phyloP scores from a whole-genome alignment of 1,284 basidiomycete species.

The Cryptococcus sp. region DNA sequence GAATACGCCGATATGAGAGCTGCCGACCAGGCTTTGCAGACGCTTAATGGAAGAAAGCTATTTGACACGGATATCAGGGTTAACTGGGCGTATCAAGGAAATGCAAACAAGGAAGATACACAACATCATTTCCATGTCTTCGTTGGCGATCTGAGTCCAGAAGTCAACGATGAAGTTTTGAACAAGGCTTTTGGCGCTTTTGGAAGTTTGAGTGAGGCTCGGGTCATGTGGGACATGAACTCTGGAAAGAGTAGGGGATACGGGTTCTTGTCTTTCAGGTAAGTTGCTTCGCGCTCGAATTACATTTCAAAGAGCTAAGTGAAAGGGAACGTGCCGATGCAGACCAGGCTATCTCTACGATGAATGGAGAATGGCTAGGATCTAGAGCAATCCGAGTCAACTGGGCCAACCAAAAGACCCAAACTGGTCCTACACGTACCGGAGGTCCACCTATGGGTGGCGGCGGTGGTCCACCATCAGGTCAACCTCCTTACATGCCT shows the following conservation, averaged over 20 bases:
- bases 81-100: conserved; percentile 97
- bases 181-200: conserved; percentile 93
- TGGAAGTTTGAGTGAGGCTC: conserved; percentile 88
- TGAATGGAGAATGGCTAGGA: conserved; percentile 99
- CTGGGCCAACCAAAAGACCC: conserved; percentile 97
- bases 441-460: conserved; percentile 11
- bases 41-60: conserved; percentile 94
- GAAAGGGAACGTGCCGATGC: conserved; percentile 96
- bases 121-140: conserved; percentile 96
- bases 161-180: conserved; percentile 96
- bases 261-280: conserved; percentile 55
- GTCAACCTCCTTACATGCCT: conserved; percentile 5
- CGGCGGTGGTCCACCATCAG: conserved; percentile 12
- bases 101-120: conserved; percentile 78
- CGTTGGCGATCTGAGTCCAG: conserved; percentile 94
- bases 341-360: conserved; percentile 94
- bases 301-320: no score
- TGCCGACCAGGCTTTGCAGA: conserved; percentile 92
- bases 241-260: conserved; percentile 81
- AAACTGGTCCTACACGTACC: conserved; percentile 48
- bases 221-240: conserved; percentile 99
- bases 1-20: conserved; percentile 96
- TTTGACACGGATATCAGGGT: conserved; percentile 96
- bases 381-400: conserved; percentile 97
- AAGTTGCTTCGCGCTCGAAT: conserved; percentile 12